These are phyloP conservation scores for Batkoa obscura DNA, from an alignment of 371 early-diverging fungal genomes.

Conservation along the genomic window DNA sequence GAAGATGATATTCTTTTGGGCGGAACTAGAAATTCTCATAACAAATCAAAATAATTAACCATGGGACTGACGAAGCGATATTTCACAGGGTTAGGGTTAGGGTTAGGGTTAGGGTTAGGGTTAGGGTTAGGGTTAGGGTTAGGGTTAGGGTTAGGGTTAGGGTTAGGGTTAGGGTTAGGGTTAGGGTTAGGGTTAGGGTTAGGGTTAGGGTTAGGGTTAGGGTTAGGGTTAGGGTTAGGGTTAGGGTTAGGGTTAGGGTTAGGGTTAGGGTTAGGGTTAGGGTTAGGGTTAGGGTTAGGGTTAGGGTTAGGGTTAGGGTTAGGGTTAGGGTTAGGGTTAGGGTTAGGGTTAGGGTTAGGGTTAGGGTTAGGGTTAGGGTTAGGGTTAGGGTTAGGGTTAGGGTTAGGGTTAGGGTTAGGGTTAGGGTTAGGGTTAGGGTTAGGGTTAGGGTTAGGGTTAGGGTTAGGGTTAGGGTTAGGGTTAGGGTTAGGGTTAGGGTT, in stretches of 20 bases:
- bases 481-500: slow-evolving; percentile 7
- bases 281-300: slow-evolving; percentile 10
- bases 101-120: slow-evolving; percentile 7
- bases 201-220: slow-evolving; percentile 6
- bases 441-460: slow-evolving; percentile 4
- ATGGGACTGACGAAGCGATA: too few relatives aligned
- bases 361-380: slow-evolving; percentile 4
- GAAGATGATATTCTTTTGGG: too few relatives aligned
- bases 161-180: slow-evolving; percentile 6
- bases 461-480: slow-evolving; percentile 6
- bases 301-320: slow-evolving; percentile 6
- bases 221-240: slow-evolving; percentile 5
- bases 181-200: slow-evolving; percentile 7
- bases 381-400: slow-evolving; percentile 6
- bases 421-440: slow-evolving; percentile 7
- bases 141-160: slow-evolving; percentile 6
- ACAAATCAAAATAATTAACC: too few relatives aligned
- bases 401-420: slow-evolving; percentile 7
- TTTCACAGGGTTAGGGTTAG: slow-evolving; percentile 8
- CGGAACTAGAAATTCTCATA: too few relatives aligned
- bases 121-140: slow-evolving; percentile 7
- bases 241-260: slow-evolving; percentile 8
- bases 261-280: slow-evolving; percentile 8
- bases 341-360: slow-evolving; percentile 6
- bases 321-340: slow-evolving; percentile 5